Evolutionary conservation across 1,139 yeast genomes (phyloP).

Genomic region (Suhomyces bokatorum): DNA sequence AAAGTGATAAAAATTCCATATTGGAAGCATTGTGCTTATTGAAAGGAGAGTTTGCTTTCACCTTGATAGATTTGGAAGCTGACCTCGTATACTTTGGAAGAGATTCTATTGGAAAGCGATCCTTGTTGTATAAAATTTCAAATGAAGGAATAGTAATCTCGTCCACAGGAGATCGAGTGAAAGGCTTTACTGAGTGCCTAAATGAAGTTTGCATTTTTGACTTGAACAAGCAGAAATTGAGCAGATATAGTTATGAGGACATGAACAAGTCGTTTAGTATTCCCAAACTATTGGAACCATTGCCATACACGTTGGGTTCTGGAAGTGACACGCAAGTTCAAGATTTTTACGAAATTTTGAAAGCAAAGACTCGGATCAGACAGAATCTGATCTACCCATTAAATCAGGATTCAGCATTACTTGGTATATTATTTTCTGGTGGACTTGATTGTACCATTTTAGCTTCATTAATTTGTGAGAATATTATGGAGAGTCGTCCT

Average conservation of each 20-base stretch:
- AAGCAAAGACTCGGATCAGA: conserved; percentile 49
- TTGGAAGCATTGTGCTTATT: conserved; percentile 38
- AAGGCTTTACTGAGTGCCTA: conserved; percentile 50
- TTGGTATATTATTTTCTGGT: conserved; percentile 84
- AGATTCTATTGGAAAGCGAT: conserved; percentile 79
- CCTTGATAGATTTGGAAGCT: conserved; percentile 41
- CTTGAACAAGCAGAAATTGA: conserved; percentile 19
- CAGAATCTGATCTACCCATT: conserved; percentile 61
- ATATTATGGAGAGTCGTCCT: conserved; percentile 13
- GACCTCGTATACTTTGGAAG: conserved; percentile 70
- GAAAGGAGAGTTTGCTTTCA: conserved; percentile 83
- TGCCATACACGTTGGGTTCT: neutral
- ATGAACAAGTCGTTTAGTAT: conserved; percentile 2
- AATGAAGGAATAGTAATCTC: conserved; percentile 45
- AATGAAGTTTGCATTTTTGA: conserved; percentile 49
- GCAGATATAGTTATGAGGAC: conserved; percentile 5
- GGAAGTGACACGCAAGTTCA: conserved; percentile 3
- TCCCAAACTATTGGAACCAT: conserved; percentile 4
- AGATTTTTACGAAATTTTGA: conserved; percentile 29
- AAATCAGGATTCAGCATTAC: conserved; percentile 28
- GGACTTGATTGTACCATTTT: conserved; percentile 90
- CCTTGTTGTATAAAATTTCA: conserved; percentile 51
- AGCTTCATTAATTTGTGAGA: conserved; percentile 48
- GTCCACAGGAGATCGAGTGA: conserved; percentile 36
- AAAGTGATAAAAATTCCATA: conserved; percentile 28